Percentiles rank a stretch among this genome's conserved stretches.
Conservation (phyloP, 768 basidiomycete genomes). For the Lanmaoa rubissima region DNA sequence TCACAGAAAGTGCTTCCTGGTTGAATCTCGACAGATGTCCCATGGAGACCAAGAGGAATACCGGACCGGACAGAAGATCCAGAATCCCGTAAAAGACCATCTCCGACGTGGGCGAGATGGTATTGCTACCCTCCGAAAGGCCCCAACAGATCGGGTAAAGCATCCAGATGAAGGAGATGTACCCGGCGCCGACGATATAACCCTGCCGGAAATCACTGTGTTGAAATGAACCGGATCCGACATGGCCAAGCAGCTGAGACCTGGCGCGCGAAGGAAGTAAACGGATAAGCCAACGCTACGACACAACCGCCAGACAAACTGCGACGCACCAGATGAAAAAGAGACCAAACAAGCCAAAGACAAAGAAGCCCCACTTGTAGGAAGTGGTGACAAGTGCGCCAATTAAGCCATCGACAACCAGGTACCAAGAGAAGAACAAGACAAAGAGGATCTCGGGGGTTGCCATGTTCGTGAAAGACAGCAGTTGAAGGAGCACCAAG, state of each 20-base stretch:
- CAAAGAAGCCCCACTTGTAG: conserved; percentile 57
- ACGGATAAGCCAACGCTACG: background rate
- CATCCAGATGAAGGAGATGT: conserved; percentile 54
- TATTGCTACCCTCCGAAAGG: conserved; percentile 49
- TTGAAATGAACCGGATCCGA: conserved; percentile 27
- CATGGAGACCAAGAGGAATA: conserved; percentile 37
- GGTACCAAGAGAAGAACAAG: conserved; percentile 40
- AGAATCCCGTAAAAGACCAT: conserved; percentile 57
- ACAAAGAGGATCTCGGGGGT: conserved; percentile 44
- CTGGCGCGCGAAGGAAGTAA: conserved; percentile 10
- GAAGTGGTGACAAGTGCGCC: conserved; percentile 49
- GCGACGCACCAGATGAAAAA: conserved; percentile 48
- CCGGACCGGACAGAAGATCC: conserved; percentile 37
- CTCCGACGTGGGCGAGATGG: conserved; percentile 48
- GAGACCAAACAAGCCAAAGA: conserved; percentile 45
- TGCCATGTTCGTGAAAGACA: conserved; percentile 47
- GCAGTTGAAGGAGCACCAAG: conserved; percentile 44
- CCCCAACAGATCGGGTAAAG: conserved; percentile 62
- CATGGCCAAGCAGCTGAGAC: conserved; percentile 30
- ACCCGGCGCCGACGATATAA: conserved; percentile 37
- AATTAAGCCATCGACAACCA: conserved; percentile 45
- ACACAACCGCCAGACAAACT: conserved; percentile 9
- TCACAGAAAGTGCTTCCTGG: background rate
- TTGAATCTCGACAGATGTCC: conserved; percentile 1
- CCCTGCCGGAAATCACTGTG: conserved; percentile 22